These are phyloP conservation scores for Coniochaeta sp. DNA, from an alignment of 2,329 filamentous ascomycete species.

Conservation along the genomic window DNA sequence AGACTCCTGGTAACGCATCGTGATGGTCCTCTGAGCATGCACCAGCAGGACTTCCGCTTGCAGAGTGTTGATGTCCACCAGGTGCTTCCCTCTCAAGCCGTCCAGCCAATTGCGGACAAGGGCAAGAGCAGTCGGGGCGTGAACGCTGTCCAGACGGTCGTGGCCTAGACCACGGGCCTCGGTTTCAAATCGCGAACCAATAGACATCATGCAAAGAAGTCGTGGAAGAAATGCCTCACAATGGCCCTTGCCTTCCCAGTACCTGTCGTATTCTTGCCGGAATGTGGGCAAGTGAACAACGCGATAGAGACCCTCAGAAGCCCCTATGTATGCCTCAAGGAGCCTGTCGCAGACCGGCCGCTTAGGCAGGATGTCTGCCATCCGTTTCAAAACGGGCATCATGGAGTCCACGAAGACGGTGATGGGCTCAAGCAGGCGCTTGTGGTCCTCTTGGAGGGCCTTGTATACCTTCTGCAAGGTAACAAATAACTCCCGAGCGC, in stretches of 20 bases:
- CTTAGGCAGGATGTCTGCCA: constrained; percentile 45
- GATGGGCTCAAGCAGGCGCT: constrained; percentile 40
- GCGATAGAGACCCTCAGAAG: constrained; percentile 45
- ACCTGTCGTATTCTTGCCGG: constrained; percentile 39
- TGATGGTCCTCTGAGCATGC: constrained; percentile 43
- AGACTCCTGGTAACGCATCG: constrained; percentile 37
- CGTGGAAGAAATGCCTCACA: constrained; percentile 46
- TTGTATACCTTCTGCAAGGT: constrained; percentile 40
- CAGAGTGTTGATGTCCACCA: constrained; percentile 44
- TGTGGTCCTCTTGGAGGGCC: constrained; percentile 38
- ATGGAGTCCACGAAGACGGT: constrained; percentile 52
- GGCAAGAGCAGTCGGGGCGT: constrained; percentile 48
- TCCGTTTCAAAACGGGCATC: constrained; percentile 48
- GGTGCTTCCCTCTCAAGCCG: constrained; percentile 40
- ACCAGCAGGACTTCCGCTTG: constrained; percentile 46
- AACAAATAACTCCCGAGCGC: constrained; percentile 33
- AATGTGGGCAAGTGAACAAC: constrained; percentile 46
- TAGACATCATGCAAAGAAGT: constrained; percentile 42
- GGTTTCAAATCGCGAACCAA: constrained; percentile 45
- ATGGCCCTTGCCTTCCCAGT: constrained; percentile 40
- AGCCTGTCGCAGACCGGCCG: constrained; percentile 43
- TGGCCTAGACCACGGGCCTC: constrained; percentile 41
- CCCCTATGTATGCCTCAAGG: constrained; percentile 38
- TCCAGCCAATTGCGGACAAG: constrained; percentile 48
- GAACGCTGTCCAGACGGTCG: constrained; percentile 45